These are phyloP conservation scores for Rhododendron simsii DNA, from an alignment of 148 eudicot genomes.

Conservation along the genomic window DNA sequence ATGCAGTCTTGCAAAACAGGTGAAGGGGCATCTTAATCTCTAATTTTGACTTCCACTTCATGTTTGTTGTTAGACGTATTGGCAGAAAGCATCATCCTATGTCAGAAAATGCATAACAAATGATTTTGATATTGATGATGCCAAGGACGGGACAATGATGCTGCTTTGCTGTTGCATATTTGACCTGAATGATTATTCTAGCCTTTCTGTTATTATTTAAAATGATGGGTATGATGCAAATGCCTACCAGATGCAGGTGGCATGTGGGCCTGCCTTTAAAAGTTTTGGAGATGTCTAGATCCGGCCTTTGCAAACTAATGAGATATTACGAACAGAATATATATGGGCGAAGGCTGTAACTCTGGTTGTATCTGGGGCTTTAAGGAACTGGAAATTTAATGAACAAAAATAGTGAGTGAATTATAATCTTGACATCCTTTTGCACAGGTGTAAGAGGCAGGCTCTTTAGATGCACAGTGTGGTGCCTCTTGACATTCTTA, in stretches of 20 bases:
- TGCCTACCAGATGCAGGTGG: not conserved
- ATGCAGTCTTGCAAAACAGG: slow-evolving; percentile 28
- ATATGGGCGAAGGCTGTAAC: not conserved
- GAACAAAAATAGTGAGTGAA: not conserved
- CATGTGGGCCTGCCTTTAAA: not conserved
- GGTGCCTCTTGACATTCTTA: not conserved
- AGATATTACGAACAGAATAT: not conserved
- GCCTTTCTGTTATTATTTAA: not conserved
- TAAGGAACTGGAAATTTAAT: not conserved
- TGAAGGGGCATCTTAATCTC: not conserved
- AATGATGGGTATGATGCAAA: not conserved
- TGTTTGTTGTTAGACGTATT: not conserved
- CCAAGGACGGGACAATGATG: not conserved
- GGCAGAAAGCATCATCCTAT: not conserved
- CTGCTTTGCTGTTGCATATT: not conserved
- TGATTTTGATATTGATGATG: not conserved
- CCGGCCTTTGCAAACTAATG: too few relatives aligned
- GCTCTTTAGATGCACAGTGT: not conserved
- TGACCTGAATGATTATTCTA: not conserved
- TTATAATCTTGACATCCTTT: not conserved
- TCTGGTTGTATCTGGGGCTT: not conserved
- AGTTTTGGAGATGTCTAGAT: not conserved
- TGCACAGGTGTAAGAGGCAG: not conserved
- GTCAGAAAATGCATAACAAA: not conserved
- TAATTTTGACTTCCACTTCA: not conserved